Evolutionary conservation across 2,329 filamentous ascomycete genomes (phyloP).

Genomic region (Penicillium sp.): DNA sequence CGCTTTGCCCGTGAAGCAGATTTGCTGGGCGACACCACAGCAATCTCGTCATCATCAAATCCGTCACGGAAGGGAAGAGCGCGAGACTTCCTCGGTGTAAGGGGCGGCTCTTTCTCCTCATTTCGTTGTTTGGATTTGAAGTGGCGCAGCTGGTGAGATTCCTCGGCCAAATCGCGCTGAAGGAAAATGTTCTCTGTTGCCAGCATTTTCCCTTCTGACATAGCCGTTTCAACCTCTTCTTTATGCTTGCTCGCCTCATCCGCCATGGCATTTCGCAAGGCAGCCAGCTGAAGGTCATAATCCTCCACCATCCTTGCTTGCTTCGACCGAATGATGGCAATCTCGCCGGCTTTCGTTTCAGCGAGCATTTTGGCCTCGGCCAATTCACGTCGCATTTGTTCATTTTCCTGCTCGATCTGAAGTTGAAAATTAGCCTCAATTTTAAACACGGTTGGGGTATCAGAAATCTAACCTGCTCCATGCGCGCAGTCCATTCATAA

Average conservation of each 20-base stretch:
- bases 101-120: conserved; percentile 37
- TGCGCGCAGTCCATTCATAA: conserved; percentile 13
- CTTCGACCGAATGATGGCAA: conserved; percentile 56
- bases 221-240: conserved; percentile 50
- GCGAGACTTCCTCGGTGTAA: conserved; percentile 49
- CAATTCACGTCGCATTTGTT: conserved; percentile 37
- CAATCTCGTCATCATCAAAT: conserved; percentile 58
- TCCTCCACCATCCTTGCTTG: conserved; percentile 49
- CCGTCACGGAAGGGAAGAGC: conserved; percentile 52
- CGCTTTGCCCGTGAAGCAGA: conserved; percentile 45
- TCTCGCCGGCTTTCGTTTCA: conserved; percentile 54
- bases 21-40: conserved; percentile 52
- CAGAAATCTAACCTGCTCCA: conserved; percentile 23
- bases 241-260: conserved; percentile 51
- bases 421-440: conserved; percentile 7
- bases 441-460: not conserved
- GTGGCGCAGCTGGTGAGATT: conserved; percentile 46
- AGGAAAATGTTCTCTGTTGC: conserved; percentile 56
- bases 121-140: conserved; percentile 33
- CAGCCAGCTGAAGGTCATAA: conserved; percentile 49
- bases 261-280: conserved; percentile 50
- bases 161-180: conserved; percentile 55
- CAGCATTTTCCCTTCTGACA: conserved; percentile 51
- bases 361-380: conserved; percentile 38
- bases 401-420: conserved; percentile 38